These are phyloP conservation scores for Fusarium sublunatum DNA, from an alignment of 2,329 filamentous ascomycete genomes.

Conservation along the genomic window DNA sequence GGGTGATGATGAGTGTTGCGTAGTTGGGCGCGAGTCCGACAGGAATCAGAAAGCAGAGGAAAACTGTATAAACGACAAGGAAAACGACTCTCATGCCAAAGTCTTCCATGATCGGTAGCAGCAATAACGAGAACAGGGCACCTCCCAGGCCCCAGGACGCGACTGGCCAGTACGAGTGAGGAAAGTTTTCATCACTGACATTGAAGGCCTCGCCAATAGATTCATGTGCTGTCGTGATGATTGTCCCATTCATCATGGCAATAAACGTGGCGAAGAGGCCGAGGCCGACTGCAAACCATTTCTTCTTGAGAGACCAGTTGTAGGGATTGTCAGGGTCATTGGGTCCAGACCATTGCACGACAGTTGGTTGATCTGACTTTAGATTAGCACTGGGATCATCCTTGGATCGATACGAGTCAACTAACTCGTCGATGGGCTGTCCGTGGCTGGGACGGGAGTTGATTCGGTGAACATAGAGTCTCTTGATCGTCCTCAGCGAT, in stretches of 20 bases:
- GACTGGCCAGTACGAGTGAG: conserved; percentile 33
- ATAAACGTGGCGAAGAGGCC: conserved; percentile 29
- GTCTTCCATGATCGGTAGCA: conserved; percentile 30
- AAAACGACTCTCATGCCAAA: conserved; percentile 31
- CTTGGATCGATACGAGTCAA: background rate
- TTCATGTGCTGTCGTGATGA: conserved; percentile 28
- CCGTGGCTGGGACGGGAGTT: background rate
- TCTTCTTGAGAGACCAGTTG: conserved; percentile 29
- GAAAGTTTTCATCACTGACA: conserved; percentile 18
- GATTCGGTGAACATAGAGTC: conserved; percentile 3
- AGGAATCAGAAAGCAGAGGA: conserved; percentile 19
- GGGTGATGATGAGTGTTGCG: conserved; percentile 20
- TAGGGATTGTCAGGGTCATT: conserved; percentile 23
- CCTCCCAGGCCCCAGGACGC: conserved; percentile 25
- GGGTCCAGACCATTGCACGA: conserved; percentile 21
- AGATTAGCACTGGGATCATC: background rate
- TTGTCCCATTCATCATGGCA: conserved; percentile 33
- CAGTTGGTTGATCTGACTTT: conserved; percentile 1
- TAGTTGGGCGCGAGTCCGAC: conserved; percentile 23
- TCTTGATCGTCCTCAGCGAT: no score
- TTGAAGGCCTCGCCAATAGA: conserved; percentile 20
- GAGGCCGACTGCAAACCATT: conserved; percentile 21
- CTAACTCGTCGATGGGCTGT: no score
- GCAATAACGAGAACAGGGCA: conserved; percentile 14
- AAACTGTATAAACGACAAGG: conserved; percentile 12